Evolutionary conservation across 2,329 filamentous ascomycete genomes (phyloP).

Genomic region (Grosmannia serpens): DNA sequence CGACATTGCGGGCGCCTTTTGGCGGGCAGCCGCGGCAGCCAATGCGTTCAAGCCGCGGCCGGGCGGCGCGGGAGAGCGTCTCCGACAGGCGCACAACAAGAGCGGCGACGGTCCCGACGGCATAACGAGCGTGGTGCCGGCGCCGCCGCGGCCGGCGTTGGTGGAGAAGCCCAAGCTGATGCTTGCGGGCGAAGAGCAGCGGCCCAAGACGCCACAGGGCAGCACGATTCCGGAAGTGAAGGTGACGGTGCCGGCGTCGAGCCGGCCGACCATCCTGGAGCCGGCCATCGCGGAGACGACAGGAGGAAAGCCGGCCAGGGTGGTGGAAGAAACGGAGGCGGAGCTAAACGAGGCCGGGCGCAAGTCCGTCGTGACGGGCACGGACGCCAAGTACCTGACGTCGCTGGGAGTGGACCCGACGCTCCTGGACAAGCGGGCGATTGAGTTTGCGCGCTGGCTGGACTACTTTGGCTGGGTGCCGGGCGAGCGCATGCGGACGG

Average conservation of each 20-base stretch:
- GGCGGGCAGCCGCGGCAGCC: conserved; percentile 67
- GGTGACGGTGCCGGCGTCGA: conserved; percentile 37
- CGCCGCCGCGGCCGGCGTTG: conserved; percentile 45
- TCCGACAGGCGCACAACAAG: conserved; percentile 49
- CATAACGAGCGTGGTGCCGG: conserved; percentile 78
- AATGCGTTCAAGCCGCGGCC: conserved; percentile 73
- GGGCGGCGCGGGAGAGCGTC: conserved; percentile 73
- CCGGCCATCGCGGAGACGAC: conserved; percentile 22
- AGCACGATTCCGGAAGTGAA: conserved; percentile 45
- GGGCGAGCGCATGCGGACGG: conserved; percentile 60
- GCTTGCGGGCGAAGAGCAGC: conserved; percentile 19
- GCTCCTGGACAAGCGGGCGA: conserved; percentile 63
- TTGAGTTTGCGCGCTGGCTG: conserved; percentile 72
- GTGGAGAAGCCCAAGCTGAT: conserved; percentile 23
- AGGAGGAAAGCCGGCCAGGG: not conserved
- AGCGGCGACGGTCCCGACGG: conserved; percentile 70
- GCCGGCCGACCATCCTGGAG: conserved; percentile 29
- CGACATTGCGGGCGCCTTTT: conserved; percentile 66
- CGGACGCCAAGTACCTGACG: conserved; percentile 68
- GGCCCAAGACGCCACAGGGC: conserved; percentile 20
- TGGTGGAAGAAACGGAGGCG: conserved; percentile 5
- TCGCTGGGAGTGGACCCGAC: conserved; percentile 65
- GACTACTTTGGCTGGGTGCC: conserved; percentile 82
- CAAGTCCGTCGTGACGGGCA: conserved; percentile 54
- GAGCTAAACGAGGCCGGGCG: conserved; percentile 27